phyloP scores from a whole-genome alignment of 1,284 basidiomycete genomes.

The Fomitopsis pinicola region DNA sequence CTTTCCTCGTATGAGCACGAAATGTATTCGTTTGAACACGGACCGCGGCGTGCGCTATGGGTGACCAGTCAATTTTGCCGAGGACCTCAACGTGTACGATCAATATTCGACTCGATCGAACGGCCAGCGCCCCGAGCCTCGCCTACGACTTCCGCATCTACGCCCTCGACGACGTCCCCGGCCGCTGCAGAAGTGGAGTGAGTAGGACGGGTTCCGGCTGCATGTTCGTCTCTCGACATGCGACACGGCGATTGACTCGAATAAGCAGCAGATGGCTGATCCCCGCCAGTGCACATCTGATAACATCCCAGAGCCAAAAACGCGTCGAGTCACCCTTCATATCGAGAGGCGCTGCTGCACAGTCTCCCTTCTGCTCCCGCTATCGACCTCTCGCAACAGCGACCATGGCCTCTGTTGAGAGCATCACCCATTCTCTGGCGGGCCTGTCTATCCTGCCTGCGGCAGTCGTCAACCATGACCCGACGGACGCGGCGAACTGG shows the following conservation, averaged over 20 bases:
- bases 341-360: conserved; percentile 20
- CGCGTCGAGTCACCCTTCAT: conserved; percentile 28
- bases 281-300: conserved; percentile 22
- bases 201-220: neutral
- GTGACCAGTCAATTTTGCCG: neutral
- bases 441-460: conserved; percentile 51
- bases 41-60: neutral
- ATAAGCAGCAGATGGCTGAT: neutral
- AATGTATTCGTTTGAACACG: neutral
- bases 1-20: neutral
- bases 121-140: neutral
- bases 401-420: conserved; percentile 30
- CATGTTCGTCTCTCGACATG: neutral
- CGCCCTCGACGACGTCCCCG: neutral
- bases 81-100: neutral
- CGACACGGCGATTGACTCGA: neutral
- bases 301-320: conserved; percentile 22
- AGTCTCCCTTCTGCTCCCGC: neutral
- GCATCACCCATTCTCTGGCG: conserved; percentile 36
- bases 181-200: neutral
- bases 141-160: neutral
- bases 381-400: conserved; percentile 7
- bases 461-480: conserved; percentile 46
- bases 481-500: conserved; percentile 63
- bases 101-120: neutral